Conservation (phyloP, 352 stramenopile genomes). For the Pythium guiyangense region DNA sequence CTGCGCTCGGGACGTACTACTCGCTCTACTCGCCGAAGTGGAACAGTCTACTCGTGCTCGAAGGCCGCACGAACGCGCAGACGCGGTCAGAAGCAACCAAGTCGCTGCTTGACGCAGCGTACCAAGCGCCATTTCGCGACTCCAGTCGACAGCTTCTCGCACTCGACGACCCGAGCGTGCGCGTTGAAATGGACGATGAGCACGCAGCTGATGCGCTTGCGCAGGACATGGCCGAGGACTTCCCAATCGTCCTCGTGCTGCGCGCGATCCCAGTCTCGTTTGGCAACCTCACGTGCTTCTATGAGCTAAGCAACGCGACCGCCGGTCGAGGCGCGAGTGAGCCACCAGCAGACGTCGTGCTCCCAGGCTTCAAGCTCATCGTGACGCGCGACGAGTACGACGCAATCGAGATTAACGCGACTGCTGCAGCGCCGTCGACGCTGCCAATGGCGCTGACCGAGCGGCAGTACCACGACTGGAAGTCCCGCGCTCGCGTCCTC, state of each 20-base stretch:
- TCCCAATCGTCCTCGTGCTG: conserved; percentile 73
- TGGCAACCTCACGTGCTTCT: conserved; percentile 77
- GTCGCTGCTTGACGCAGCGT: conserved; percentile 24
- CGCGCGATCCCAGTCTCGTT: conserved; percentile 55
- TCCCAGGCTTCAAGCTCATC: conserved; percentile 84
- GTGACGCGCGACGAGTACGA: conserved; percentile 37
- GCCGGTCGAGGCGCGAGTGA: conserved; percentile 1
- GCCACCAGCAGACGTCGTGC: conserved; percentile 22
- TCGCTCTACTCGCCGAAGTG: conserved; percentile 80
- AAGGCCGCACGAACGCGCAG: conserved; percentile 21
- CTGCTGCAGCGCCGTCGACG: neutral
- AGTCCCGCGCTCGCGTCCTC: conserved; percentile 41
- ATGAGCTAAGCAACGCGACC: conserved; percentile 26
- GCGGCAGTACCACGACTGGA: conserved; percentile 39
- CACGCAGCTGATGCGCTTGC: conserved; percentile 63
- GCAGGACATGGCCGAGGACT: conserved; percentile 48
- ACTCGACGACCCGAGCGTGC: conserved; percentile 18
- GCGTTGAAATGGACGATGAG: conserved; percentile 62
- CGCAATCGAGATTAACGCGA: conserved; percentile 3
- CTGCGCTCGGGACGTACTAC: conserved; percentile 70
- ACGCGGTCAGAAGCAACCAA: conserved; percentile 9
- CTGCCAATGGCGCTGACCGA: conserved; percentile 1
- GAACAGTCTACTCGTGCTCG: conserved; percentile 68
- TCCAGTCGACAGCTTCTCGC: conserved; percentile 38
- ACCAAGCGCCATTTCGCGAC: conserved; percentile 53